Evolutionary conservation across 2,329 filamentous ascomycete genomes (phyloP), one percentile per base, ranked within the genome.

Genomic region (Calonectria crousiana): DNA sequence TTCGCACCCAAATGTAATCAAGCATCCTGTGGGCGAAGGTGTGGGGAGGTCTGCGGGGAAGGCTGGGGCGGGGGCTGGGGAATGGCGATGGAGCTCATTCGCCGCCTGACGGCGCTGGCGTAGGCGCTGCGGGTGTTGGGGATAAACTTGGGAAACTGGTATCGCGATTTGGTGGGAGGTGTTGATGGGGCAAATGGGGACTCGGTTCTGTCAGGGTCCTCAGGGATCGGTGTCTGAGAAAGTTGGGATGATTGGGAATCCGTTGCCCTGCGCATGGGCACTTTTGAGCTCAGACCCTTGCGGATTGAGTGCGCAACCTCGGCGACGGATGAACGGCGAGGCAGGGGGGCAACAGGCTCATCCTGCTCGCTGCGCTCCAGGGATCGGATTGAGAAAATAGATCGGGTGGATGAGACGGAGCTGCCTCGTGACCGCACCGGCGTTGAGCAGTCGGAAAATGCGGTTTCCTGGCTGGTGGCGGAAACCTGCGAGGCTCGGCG

Each of bases 121-220:
- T 71, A 75, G 44, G 38, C 36, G 60, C 34, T 44, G 60, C 38
- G 38, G 38, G 36, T 41, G 47, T 60, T 62, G 26, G 67, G 47
- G 10, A 74, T 68, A 16, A 75, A 70, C 64, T 73, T 73, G 60
- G 68, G 74, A 11, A 75, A 60, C n/a, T 41, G 44, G 52, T 64
- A 66, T 26, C 72, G 68, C 30, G 68, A 70, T 26, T 60, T 60
- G 56, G 56, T 60, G 14, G 56, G 56, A 23, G 60, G 38, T 32
- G 60, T 47, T 3, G 60, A 64, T 26, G 38, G 32, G n/a, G 51
- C 18, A 20, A 60, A 60, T 26, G 56, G 56, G 13, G 56, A 60
- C 18, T 34, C 34, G 32, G 23, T 60, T 23, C 56, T 60, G 56
- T 60, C 56, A 9, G 56, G 56, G 13, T 38, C n/a, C 32, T 60